A percentile compares a stretch with the other conserved stretches of the same genome.
Evolutionary conservation across 164 flowering plant species (phyloP).

Genomic region (Magnolia changhungtana): DNA sequence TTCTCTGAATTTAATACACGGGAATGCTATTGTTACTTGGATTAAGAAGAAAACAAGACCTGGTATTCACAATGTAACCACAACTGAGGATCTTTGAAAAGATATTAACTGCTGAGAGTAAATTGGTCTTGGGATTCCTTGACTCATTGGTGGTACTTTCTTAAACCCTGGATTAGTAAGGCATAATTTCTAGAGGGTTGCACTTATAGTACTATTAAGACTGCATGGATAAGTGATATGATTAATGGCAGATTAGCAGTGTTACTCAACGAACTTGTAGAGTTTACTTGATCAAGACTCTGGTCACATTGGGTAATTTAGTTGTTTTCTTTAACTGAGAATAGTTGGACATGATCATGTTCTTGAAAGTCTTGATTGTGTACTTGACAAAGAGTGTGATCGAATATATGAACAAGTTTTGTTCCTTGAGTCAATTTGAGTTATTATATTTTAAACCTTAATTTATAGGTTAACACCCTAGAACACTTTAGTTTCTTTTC

Average conservation of each 20-base stretch:
- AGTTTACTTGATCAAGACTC: background rate
- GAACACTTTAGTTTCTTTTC: too few species aligned
- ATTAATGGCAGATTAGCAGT: too few species aligned
- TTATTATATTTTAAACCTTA: too few species aligned
- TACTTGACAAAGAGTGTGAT: too few species aligned
- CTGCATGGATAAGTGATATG: too few species aligned
- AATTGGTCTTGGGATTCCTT: conserved; percentile 71
- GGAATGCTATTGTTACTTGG: conserved; percentile 90
- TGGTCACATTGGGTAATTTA: background rate
- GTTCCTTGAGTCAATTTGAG: too few species aligned
- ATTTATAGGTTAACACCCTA: too few species aligned
- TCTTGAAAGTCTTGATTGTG: too few species aligned
- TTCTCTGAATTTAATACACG: conserved; percentile 15
- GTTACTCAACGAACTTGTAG: background rate
- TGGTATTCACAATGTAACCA: conserved; percentile 63
- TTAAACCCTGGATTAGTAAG: background rate
- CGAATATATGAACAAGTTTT: too few species aligned
- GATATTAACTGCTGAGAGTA: conserved; percentile 56
- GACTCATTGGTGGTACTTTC: conserved; percentile 76
- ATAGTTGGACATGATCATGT: too few species aligned
- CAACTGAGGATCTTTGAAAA: conserved; percentile 65
- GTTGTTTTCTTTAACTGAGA: too few species aligned
- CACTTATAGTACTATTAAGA: too few species aligned
- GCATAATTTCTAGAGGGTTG: background rate
- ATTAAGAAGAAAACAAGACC: conserved; percentile 91